Evolutionary conservation across 345 rosid genomes (phyloP).

Genomic region (Gossypium australe): DNA sequence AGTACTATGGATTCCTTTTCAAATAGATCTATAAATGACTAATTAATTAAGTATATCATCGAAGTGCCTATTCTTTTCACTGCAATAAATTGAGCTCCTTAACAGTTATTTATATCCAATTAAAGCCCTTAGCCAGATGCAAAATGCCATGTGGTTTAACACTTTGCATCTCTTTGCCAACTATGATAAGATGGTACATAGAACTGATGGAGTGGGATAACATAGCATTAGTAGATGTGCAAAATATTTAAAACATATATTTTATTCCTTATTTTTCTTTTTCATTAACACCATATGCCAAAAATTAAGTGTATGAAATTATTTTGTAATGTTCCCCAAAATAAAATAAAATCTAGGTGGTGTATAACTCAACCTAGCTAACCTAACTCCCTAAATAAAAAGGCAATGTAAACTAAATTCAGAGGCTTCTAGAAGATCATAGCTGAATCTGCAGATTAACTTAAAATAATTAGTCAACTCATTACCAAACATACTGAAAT

Average conservation of each 20-base stretch:
- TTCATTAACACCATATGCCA: not conserved
- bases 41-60: no score
- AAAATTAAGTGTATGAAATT: not conserved
- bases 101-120: not conserved
- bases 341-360: not conserved
- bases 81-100: no score
- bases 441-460: not conserved
- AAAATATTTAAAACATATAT: not conserved
- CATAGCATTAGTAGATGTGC: not conserved
- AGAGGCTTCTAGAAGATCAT: not conserved
- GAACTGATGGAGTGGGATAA: not conserved
- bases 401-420: not conserved
- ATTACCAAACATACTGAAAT: not conserved
- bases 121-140: not conserved
- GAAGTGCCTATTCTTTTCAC: no score
- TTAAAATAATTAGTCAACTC: not conserved
- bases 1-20: no score
- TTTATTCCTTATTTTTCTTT: not conserved
- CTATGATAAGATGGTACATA: not conserved
- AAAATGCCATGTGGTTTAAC: not conserved
- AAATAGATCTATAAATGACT: no score
- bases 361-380: not conserved
- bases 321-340: not conserved
- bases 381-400: not conserved
- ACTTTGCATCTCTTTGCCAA: not conserved